These are phyloP conservation scores for Aureobasidium subglaciale DNA, from an alignment of 2,329 filamentous ascomycete species.

Conservation along the genomic window DNA sequence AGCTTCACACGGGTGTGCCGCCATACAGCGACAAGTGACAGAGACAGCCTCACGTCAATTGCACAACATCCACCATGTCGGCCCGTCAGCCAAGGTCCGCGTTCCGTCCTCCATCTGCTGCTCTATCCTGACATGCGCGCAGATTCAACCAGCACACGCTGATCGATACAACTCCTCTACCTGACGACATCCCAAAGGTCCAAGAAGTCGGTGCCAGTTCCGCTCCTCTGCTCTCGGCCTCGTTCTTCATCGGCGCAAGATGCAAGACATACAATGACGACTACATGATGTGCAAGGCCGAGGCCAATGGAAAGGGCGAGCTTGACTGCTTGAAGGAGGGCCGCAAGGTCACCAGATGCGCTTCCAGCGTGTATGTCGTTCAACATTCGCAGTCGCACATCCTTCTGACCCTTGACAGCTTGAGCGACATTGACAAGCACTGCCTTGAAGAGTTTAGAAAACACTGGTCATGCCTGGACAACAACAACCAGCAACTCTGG, in stretches of 20 bases:
- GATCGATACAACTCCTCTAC: conserved; percentile 92
- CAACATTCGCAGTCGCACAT: not conserved
- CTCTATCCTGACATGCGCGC: conserved; percentile 20
- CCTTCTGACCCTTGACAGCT: conserved; percentile 42
- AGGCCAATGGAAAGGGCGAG: conserved; percentile 85
- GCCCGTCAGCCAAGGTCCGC: conserved; percentile 53
- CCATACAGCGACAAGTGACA: conserved; percentile 4
- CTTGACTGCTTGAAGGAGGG: conserved; percentile 94
- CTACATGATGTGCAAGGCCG: conserved; percentile 99
- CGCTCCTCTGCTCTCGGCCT: conserved; percentile 81
- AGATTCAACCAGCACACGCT: conserved; percentile 94
- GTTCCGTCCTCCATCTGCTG: conserved; percentile 2
- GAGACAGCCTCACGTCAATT: conserved; percentile 12
- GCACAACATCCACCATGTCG: conserved; percentile 47
- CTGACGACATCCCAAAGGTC: conserved; percentile 84
- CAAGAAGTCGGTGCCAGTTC: conserved; percentile 90
- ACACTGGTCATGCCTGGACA: conserved; percentile 93
- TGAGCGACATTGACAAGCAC: conserved; percentile 93
- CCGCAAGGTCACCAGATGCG: conserved; percentile 91
- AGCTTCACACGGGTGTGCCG: conserved; percentile 2
- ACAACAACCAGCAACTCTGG: conserved; percentile 97
- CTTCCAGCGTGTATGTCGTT: conserved; percentile 78
- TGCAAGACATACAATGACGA: conserved; percentile 97
- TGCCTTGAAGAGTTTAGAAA: conserved; percentile 85
- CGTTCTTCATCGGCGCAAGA: conserved; percentile 94